phyloP scores from a whole-genome alignment of 2,329 filamentous ascomycete species.

The Verticillium nubilum region DNA sequence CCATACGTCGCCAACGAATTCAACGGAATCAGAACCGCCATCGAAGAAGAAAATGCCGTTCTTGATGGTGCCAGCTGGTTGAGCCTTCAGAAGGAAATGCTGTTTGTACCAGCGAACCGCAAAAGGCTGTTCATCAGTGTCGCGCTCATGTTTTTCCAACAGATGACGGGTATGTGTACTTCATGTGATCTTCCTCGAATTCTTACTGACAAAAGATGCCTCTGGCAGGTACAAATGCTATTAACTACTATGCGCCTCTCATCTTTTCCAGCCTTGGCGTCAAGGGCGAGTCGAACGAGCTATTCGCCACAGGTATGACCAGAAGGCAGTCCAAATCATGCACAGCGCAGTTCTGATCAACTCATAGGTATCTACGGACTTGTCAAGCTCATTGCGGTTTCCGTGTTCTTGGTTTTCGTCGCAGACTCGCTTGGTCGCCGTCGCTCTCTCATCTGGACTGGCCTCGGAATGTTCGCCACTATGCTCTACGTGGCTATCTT shows the following conservation, averaged over 20 bases:
- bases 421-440: conserved; percentile 42
- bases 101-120: conserved; percentile 8
- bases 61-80: conserved; percentile 14
- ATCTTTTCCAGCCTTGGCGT: conserved; percentile 54
- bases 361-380: conserved; percentile 18
- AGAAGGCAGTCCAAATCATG: too few relatives aligned
- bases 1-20: conserved; percentile 17
- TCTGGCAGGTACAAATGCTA: conserved; percentile 27
- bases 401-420: conserved; percentile 30
- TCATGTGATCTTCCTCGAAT: not conserved
- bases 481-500: conserved; percentile 48
- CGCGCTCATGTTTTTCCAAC: conserved; percentile 9
- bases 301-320: conserved; percentile 23
- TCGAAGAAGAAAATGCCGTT: conserved; percentile 14
- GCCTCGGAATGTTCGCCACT: conserved; percentile 25
- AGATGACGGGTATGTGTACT: conserved; percentile 11
- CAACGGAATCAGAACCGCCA: conserved; percentile 10
- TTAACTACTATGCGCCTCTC: conserved; percentile 53
- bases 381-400: conserved; percentile 17
- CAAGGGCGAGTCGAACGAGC: conserved; percentile 19
- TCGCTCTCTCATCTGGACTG: conserved; percentile 39
- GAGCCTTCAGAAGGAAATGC: conserved; percentile 8
- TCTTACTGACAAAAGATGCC: not conserved
- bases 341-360: too few relatives aligned
- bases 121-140: conserved; percentile 7